Conservation (phyloP, 176 grass and related monocot species). For the Elaeis guineensis region DNA sequence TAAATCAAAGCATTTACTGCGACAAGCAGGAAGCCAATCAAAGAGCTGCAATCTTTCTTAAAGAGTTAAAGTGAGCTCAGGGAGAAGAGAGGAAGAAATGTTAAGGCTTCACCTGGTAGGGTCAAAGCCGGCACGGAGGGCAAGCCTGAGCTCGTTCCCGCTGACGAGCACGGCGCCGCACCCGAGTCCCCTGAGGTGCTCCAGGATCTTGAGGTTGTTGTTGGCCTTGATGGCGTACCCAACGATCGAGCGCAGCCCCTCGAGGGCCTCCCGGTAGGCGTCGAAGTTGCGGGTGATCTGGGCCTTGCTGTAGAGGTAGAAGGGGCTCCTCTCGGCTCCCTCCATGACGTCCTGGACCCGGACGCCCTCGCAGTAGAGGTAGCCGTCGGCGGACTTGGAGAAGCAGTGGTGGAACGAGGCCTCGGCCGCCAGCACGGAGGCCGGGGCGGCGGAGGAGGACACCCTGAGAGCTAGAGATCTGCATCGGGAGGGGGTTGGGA, state of each 20-base stretch:
- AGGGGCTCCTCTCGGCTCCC: conserved; percentile 67
- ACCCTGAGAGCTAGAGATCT: conserved; percentile 17
- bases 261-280: conserved; percentile 66
- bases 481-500: background rate
- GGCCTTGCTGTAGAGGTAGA: conserved; percentile 92
- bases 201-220: conserved; percentile 72
- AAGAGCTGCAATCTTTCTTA: too few relatives aligned
- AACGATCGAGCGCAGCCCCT: conserved; percentile 58
- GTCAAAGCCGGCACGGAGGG: conserved; percentile 62
- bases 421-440: conserved; percentile 15
- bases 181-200: conserved; percentile 57
- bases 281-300: conserved; percentile 78
- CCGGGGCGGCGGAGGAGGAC: conserved; percentile 6
- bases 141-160: conserved; percentile 84
- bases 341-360: conserved; percentile 69
- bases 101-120: conserved; percentile 36
- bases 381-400: conserved; percentile 45
- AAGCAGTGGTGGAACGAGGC: conserved; percentile 53
- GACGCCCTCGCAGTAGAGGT: conserved; percentile 81
- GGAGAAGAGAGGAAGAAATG: too few relatives aligned
- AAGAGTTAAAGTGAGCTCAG: too few relatives aligned
- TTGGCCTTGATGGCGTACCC: conserved; percentile 96
- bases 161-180: conserved; percentile 92
- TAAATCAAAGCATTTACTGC: too few relatives aligned
- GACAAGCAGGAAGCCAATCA: too few relatives aligned